Evolutionary conservation across 2,329 filamentous ascomycete genomes (phyloP), one percentile per base, ranked within the genome.

Genomic region (Colletotrichum noveboracense): DNA sequence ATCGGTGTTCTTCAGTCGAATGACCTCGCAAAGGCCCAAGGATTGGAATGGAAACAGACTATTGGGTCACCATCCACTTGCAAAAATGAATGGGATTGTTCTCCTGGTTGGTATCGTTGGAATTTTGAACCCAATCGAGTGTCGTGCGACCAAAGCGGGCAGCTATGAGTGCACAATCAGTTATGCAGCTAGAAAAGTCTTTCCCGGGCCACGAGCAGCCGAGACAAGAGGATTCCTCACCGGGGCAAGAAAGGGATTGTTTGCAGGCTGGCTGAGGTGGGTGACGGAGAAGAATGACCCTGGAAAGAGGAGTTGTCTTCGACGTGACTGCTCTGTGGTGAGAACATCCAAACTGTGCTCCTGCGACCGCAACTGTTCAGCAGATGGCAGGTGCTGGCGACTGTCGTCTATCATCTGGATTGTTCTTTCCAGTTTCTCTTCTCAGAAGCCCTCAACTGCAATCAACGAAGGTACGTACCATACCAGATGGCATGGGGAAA

Each of bases 181-280:
- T 32, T 48, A 64, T 67, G 69, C 69, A 68, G 69, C 62, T 58
- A 72, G 64, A 73, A 68, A 48, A 72, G 6, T 30, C 32, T 48
- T 67, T 55, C n/a, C 24, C 55, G 38, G n/a, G 55, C 67, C 67
- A 66, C 60, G 68, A 48, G 16, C 28, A 52, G 21, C 3, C 61
- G 58, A 73, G 70, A 74, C 74, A 65, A 56, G 9, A 30, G 8
- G 32, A 66, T 76, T 76, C 70, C 70, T 55, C 43, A 24, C 26
- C 14, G 43, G 65, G 74, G 70, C 64, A 76, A 76, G 70, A 76
- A 74, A 76, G 70, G 70, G 70, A 74, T 74, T 76, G 74, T 64
- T 65, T 60, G 58, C 36, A 60, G 34, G 62, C 70, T 26, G 34
- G 28, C 32, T 60, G 18, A 9, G 66, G 26, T 61, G 58, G 1